phyloP scores from a whole-genome alignment of 768 basidiomycete species.

The Kwoniella dejecticola region DNA sequence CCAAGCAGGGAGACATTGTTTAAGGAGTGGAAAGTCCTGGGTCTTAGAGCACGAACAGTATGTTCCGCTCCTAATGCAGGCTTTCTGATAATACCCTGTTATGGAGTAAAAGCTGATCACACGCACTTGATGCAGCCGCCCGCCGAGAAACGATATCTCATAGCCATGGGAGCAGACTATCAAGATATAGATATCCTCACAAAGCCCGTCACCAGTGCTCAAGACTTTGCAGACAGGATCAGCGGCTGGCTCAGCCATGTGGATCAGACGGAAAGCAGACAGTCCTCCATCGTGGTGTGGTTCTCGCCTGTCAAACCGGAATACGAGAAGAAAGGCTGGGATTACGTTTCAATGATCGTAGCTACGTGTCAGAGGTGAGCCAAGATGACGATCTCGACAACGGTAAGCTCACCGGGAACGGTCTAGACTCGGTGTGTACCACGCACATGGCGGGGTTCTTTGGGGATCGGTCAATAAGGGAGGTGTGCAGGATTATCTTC shows the following conservation, averaged over 20 bases:
- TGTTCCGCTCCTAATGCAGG: constrained; percentile 1
- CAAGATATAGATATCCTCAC: constrained; percentile 36
- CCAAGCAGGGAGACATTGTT: constrained; percentile 27
- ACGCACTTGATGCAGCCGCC: constrained; percentile 11
- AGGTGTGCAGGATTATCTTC: constrained; percentile 29
- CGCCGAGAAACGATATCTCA: constrained; percentile 36
- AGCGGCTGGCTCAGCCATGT: constrained; percentile 30
- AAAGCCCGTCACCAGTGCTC: constrained; percentile 15
- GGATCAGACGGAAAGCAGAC: constrained; percentile 16
- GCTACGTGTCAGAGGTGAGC: constrained; percentile 33
- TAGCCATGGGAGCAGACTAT: constrained; percentile 44
- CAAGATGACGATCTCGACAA: background rate
- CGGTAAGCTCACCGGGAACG: background rate
- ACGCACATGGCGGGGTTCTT: constrained; percentile 27
- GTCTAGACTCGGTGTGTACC: constrained; percentile 23
- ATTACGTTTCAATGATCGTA: constrained; percentile 22
- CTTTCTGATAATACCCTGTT: background rate
- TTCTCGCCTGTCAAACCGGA: constrained; percentile 27
- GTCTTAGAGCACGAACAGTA: constrained; percentile 29
- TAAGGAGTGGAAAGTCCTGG: constrained; percentile 41
- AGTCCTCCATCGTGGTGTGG: constrained; percentile 25
- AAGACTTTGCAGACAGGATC: constrained; percentile 30
- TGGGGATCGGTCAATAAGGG: constrained; percentile 33
- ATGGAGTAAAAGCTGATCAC: constrained; percentile 7
- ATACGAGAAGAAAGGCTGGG: constrained; percentile 17